These are phyloP conservation scores for Epichloe coenophiala DNA, from an alignment of 2,329 filamentous ascomycete genomes.

Conservation along the genomic window DNA sequence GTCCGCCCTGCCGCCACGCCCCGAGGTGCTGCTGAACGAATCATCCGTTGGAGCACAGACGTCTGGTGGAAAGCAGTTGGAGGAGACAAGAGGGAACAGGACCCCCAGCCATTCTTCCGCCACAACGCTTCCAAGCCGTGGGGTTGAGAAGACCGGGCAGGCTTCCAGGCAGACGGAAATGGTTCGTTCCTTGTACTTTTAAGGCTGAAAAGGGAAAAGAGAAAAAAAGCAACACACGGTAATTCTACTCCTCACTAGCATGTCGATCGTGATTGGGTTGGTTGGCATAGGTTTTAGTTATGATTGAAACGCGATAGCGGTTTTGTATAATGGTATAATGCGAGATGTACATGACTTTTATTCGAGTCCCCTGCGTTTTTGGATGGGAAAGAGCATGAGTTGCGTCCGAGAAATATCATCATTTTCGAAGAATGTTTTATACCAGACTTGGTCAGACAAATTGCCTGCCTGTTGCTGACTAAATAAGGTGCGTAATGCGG, in stretches of 20 bases:
- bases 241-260: conserved; percentile 6
- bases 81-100: conserved; percentile 43
- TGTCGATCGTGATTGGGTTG: neutral
- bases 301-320: conserved; percentile 6
- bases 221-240: neutral
- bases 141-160: neutral
- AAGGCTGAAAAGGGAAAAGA: conserved; percentile 1
- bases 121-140: conserved; percentile 10
- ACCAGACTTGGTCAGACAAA: too few relatives aligned
- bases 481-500: too few relatives aligned
- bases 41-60: conserved; percentile 83
- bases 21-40: conserved; percentile 63
- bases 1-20: conserved; percentile 82
- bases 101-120: conserved; percentile 22
- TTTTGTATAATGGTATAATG: conserved; percentile 1
- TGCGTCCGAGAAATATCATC: too few relatives aligned
- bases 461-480: too few relatives aligned
- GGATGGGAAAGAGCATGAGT: too few relatives aligned
- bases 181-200: neutral
- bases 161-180: neutral
- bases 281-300: conserved; percentile 8
- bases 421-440: too few relatives aligned
- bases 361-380: neutral
- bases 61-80: conserved; percentile 87
- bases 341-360: neutral